Evolutionary conservation across 768 basidiomycete species (phyloP).

Genomic region (Sarcomyxa edulis): DNA sequence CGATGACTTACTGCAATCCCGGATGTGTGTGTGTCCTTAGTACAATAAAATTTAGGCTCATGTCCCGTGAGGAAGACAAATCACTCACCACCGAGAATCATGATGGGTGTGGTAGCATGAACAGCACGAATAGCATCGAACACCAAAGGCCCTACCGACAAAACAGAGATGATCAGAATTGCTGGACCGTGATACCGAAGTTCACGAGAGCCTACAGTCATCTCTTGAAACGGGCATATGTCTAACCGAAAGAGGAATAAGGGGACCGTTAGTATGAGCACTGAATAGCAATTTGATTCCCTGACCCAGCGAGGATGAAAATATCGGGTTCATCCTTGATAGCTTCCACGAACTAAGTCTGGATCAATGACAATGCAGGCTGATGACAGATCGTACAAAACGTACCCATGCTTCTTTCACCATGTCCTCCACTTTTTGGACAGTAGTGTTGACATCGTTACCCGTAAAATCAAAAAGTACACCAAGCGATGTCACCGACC

Average conservation of each 20-base stretch:
- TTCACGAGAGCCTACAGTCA: conserved; percentile 41
- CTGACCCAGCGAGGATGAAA: conserved; percentile 69
- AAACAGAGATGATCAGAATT: background rate
- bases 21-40: conserved; percentile 68
- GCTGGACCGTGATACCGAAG: background rate
- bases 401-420: conserved; percentile 74
- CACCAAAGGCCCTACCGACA: conserved; percentile 58
- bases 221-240: conserved; percentile 80
- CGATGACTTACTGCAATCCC: conserved; percentile 59
- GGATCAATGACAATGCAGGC: conserved; percentile 1
- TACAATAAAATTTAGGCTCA: background rate
- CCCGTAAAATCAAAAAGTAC: conserved; percentile 75
- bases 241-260: conserved; percentile 29
- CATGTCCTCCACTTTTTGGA: conserved; percentile 70
- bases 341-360: conserved; percentile 72
- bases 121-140: conserved; percentile 68
- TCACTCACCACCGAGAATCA: conserved; percentile 69
- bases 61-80: background rate
- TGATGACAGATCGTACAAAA: too few relatives aligned
- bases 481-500: conserved; percentile 74
- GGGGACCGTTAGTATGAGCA: background rate
- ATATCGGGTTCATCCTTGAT: conserved; percentile 79
- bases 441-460: conserved; percentile 66
- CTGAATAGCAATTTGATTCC: background rate
- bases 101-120: conserved; percentile 72